Conservation (phyloP, 2,329 filamentous ascomycete genomes). For the Hyphodiscus sp. region DNA sequence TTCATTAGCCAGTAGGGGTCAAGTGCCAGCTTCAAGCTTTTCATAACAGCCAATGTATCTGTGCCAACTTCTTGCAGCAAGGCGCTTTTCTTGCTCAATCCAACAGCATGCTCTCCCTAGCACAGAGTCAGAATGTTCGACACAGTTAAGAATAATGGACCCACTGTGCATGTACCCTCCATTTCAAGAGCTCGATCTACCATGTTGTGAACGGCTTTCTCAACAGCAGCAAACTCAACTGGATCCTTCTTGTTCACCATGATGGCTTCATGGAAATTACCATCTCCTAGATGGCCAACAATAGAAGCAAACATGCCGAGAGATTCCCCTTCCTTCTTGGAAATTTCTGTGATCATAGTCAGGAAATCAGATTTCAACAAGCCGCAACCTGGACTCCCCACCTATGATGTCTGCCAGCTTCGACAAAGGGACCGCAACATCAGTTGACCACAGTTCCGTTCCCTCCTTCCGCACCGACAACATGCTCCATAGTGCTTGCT, state of each 20-base stretch:
- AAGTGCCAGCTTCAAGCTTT: constrained; percentile 66
- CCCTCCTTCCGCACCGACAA: constrained; percentile 58
- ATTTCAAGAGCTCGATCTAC: constrained; percentile 79
- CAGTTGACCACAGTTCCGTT: constrained; percentile 68
- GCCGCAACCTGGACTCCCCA: neutral
- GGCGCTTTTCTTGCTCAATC: constrained; percentile 75
- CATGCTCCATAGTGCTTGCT: constrained; percentile 76
- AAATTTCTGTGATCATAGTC: constrained; percentile 43
- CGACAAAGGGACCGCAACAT: constrained; percentile 75
- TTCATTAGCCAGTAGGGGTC: constrained; percentile 51
- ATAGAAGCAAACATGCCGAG: constrained; percentile 78
- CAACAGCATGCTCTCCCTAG: constrained; percentile 72
- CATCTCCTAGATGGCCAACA: constrained; percentile 82
- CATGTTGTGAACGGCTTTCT: constrained; percentile 78
- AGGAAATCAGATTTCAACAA: neutral
- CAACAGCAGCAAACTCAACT: constrained; percentile 64
- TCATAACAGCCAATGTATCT: constrained; percentile 78
- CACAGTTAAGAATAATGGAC: neutral
- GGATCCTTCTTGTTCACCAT: constrained; percentile 72
- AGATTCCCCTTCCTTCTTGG: constrained; percentile 73
- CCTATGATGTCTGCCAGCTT: constrained; percentile 64
- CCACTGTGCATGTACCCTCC: constrained; percentile 77
- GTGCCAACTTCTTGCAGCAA: constrained; percentile 71
- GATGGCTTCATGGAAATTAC: constrained; percentile 88
- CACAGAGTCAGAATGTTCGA: constrained; percentile 3